Conservation (phyloP, 2,329 filamentous ascomycete species). For the Fusarium secorum region DNA sequence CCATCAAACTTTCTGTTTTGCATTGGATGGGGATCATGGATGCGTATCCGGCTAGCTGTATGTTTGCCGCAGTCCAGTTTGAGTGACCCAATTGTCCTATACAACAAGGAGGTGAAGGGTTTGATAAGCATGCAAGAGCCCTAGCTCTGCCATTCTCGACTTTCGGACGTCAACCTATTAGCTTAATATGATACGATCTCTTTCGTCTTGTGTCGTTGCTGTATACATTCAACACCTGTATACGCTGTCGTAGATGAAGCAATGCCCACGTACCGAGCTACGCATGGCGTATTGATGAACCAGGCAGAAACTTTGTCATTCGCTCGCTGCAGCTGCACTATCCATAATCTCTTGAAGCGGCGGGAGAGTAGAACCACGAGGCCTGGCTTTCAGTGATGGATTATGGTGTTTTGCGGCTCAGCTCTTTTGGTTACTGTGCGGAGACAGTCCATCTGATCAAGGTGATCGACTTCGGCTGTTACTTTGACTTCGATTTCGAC, state of each 20-base stretch:
- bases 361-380: too few species aligned
- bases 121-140: not conserved
- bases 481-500: slow-evolving; percentile 4
- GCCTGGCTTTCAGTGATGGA: not conserved
- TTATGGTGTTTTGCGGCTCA: not conserved
- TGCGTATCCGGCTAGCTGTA: not conserved
- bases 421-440: not conserved
- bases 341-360: not conserved
- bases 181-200: not conserved
- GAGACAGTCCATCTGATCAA: slow-evolving; percentile 23
- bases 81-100: not conserved
- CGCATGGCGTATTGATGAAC: too few species aligned
- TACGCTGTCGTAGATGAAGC: not conserved
- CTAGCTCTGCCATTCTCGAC: not conserved
- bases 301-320: not conserved
- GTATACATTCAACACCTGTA: not conserved
- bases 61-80: not conserved
- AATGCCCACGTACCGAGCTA: not conserved
- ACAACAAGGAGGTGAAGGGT: not conserved
- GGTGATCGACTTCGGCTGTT: slow-evolving; percentile 40
- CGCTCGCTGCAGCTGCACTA: not conserved
- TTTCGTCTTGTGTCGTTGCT: not conserved
- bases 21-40: not conserved
- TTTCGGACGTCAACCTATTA: not conserved
- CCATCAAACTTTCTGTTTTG: not conserved